Conservation (phyloP, 208 protist genomes). For the Leishmania amazonensis region DNA sequence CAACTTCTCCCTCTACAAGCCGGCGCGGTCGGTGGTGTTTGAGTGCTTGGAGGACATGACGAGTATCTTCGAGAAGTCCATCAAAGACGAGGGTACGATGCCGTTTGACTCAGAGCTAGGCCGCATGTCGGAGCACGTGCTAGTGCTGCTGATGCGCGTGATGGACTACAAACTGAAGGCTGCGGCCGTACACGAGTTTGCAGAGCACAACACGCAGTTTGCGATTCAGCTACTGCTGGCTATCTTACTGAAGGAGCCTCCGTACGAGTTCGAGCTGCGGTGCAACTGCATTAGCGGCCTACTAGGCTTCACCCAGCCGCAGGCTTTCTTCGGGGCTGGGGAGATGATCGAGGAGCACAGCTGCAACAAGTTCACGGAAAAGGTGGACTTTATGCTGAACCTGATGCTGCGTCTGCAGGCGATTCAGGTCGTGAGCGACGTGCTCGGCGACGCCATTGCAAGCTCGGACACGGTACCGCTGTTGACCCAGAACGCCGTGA, state of each 20-base stretch:
- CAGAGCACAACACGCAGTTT: conserved; percentile 91
- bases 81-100: conserved; percentile 80
- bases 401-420: conserved; percentile 89
- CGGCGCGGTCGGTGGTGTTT: conserved; percentile 69
- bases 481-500: conserved; percentile 51
- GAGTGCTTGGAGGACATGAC: conserved; percentile 78
- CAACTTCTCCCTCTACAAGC: conserved; percentile 87
- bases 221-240: conserved; percentile 91
- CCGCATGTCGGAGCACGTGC: conserved; percentile 92
- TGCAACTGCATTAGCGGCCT: conserved; percentile 91
- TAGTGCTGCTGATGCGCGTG: conserved; percentile 91
- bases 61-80: conserved; percentile 85
- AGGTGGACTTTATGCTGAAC: conserved; percentile 86
- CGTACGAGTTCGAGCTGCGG: conserved; percentile 89
- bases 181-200: conserved; percentile 88
- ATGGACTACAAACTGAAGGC: conserved; percentile 90
- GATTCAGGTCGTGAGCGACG: conserved; percentile 85
- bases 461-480: conserved; percentile 10
- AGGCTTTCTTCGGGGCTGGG: conserved; percentile 85
- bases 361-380: conserved; percentile 86
- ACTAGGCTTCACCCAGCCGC: conserved; percentile 89
- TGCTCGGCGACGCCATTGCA: conserved; percentile 68
- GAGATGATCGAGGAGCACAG: conserved; percentile 73
- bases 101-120: conserved; percentile 92
- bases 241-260: conserved; percentile 90